Evolutionary conservation across 2,329 filamentous ascomycete species (phyloP).

Genomic region (Aspergillus pseudoviridinutans): DNA sequence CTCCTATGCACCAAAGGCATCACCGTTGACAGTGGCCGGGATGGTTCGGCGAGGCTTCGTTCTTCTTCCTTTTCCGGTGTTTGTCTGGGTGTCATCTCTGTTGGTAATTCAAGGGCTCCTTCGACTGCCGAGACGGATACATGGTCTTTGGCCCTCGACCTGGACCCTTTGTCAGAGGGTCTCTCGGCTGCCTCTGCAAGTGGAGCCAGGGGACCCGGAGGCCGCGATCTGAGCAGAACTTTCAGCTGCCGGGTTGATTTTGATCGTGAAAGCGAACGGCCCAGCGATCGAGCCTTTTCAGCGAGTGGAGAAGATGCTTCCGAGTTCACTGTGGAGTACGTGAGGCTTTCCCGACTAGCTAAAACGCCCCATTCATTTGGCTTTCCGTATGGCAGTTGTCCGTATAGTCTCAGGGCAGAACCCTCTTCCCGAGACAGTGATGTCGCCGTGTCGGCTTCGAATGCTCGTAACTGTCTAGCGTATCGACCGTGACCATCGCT

Average conservation of each 20-base stretch:
- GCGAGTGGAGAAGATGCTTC: constrained; percentile 19
- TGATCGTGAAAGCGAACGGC: constrained; percentile 32
- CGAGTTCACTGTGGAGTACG: constrained; percentile 15
- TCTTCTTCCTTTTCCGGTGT: constrained; percentile 32
- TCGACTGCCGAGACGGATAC: constrained; percentile 33
- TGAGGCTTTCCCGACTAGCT: constrained; percentile 29
- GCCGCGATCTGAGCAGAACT: constrained; percentile 22
- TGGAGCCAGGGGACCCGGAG: constrained; percentile 29
- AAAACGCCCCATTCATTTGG: constrained; percentile 34
- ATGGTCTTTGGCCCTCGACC: constrained; percentile 22
- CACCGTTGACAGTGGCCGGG: constrained; percentile 24
- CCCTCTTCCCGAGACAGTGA: constrained; percentile 31
- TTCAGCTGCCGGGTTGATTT: constrained; percentile 30
- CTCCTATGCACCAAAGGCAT: constrained; percentile 29
- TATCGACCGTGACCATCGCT: constrained; percentile 20
- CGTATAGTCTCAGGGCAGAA: constrained; percentile 27
- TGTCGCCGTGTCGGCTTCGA: constrained; percentile 27
- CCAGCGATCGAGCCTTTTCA: constrained; percentile 29
- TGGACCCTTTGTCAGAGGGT: constrained; percentile 10
- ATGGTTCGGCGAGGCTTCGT: constrained; percentile 16
- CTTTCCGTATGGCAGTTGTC: constrained; percentile 31
- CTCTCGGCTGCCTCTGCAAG: constrained; percentile 27
- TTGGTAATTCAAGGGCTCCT: constrained; percentile 29
- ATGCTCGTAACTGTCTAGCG: constrained; percentile 17
- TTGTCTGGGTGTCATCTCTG: constrained; percentile 35